A percentile compares a stretch with the other conserved stretches of the same genome.
Evolutionary conservation across 805 yeast species (phyloP).

Genomic region (Priceomyces medius): DNA sequence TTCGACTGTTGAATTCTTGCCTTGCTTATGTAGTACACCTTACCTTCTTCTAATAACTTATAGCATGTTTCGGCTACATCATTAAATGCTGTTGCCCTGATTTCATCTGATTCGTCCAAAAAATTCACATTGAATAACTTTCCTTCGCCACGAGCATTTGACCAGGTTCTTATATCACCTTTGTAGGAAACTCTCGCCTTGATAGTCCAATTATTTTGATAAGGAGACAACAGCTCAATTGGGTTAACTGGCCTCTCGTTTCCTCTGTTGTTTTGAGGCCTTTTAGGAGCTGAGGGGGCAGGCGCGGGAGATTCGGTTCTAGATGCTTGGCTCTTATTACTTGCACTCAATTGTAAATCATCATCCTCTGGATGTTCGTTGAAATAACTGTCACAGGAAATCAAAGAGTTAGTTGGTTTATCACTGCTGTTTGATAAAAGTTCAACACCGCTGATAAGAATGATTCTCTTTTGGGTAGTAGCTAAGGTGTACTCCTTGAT

Average conservation of each 20-base stretch:
- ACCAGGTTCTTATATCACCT: conserved; percentile 85
- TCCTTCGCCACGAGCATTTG: conserved; percentile 84
- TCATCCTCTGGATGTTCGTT: conserved; percentile 58
- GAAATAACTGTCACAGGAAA: conserved; percentile 57
- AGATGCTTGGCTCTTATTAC: conserved; percentile 10
- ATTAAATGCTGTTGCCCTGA: conserved; percentile 91
- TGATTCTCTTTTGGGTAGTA: conserved; percentile 48
- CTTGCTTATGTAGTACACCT: conserved; percentile 79
- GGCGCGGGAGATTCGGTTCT: conserved; percentile 9
- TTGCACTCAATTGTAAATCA: conserved; percentile 18
- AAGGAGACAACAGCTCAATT: conserved; percentile 88
- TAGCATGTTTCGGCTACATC: conserved; percentile 78
- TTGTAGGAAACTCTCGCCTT: conserved; percentile 89
- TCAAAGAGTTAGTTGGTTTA: conserved; percentile 36
- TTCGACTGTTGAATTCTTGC: conserved; percentile 81
- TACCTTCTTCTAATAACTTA: conserved; percentile 80
- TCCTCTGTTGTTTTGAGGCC: conserved; percentile 9
- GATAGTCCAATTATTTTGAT: conserved; percentile 86
- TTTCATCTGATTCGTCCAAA: conserved; percentile 93
- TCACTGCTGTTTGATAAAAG: conserved; percentile 38
- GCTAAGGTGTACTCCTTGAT: conserved; percentile 44
- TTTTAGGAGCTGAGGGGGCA: conserved; percentile 8
- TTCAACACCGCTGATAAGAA: conserved; percentile 48
- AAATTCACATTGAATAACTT: conserved; percentile 84
- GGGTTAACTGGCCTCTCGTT: conserved; percentile 51